Base-by-base conservation (phyloP, 2,329 filamentous ascomycete genomes). In the Cladobotryum mycophilum region DNA sequence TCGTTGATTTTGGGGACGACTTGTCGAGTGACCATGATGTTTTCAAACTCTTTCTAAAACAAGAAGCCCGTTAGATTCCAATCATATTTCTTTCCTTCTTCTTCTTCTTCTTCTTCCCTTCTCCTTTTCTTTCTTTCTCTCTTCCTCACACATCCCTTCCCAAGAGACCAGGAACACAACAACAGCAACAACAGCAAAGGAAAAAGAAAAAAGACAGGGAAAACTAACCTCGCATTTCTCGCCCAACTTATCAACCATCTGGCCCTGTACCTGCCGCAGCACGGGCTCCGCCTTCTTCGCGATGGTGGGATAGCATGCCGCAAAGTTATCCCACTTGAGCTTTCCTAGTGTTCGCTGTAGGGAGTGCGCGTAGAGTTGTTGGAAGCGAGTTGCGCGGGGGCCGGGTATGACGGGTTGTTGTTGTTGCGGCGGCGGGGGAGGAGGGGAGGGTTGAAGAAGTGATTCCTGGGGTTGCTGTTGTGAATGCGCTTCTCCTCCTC, bases 221-320 rank as follows among this genome's bases (percentile, higher is more conserved):
- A 35, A 35, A 62, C 65, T 18, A 55, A 78, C 74, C 63, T 73
- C 68, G 56, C 80, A 82, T 53, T 81, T 74, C 55, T 72, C 69
- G 18, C 71, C 69, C 54, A 85, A 63, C 56, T 78, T 71, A 13
- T 74, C 74, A 11, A 81, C 75, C 76, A 85, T 80, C 61, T 79
- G 76, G 48, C 66, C 64, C 68, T 83, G 81, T 38, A 84, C 75
- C 56, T 75, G 72, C 55, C 69, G 70, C 58, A 85, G 69, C 36
- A 76, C 72, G 7, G 65, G 68, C 20, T 77, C 76, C 17, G 79
- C 74, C 54, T 71, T 67, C 37, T 66, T 61, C 15, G 78, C 74
- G n/a, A 84, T 70, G 17, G 76, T 81, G 41, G 82, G 81, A 63
- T 82, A 85, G 66, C 82, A 85, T 2, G 75, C 70, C 2, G 76